phyloP scores from a whole-genome alignment of 2,329 filamentous ascomycete species.

The Xylaria sp. region DNA sequence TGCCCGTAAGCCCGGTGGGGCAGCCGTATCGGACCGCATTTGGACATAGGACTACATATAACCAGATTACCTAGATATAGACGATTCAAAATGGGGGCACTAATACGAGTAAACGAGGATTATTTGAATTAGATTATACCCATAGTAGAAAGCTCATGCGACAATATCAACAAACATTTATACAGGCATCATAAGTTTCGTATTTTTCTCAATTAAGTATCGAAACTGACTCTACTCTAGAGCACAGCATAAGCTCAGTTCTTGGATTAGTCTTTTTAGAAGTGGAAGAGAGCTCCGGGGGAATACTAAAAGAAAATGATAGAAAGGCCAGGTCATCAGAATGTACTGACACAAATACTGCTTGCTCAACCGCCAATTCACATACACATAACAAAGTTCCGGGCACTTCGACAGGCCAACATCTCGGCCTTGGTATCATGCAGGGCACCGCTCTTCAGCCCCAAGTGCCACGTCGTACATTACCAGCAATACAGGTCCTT shows the following conservation, averaged over 20 bases:
- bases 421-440: constrained; percentile 43
- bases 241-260: constrained; percentile 50
- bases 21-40: neutral
- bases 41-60: constrained; percentile 14
- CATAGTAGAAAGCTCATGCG: constrained; percentile 30
- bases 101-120: constrained; percentile 22
- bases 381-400: constrained; percentile 51
- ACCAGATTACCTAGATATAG: constrained; percentile 23
- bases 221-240: constrained; percentile 52
- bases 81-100: constrained; percentile 23
- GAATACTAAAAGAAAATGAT: constrained; percentile 60
- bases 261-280: constrained; percentile 54
- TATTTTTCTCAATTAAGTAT: constrained; percentile 55
- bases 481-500: constrained; percentile 41
- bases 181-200: constrained; percentile 45
- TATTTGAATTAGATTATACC: constrained; percentile 34
- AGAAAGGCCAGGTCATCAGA: constrained; percentile 54
- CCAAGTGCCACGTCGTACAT: constrained; percentile 38
- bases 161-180: constrained; percentile 2
- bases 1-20: constrained; percentile 3
- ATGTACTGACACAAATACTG: constrained; percentile 51
- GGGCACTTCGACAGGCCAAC: constrained; percentile 42
- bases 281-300: constrained; percentile 52
- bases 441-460: constrained; percentile 40
- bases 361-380: constrained; percentile 53